phyloP scores from a whole-genome alignment of 106 monocot species.

The Phalaenopsis equestris region DNA sequence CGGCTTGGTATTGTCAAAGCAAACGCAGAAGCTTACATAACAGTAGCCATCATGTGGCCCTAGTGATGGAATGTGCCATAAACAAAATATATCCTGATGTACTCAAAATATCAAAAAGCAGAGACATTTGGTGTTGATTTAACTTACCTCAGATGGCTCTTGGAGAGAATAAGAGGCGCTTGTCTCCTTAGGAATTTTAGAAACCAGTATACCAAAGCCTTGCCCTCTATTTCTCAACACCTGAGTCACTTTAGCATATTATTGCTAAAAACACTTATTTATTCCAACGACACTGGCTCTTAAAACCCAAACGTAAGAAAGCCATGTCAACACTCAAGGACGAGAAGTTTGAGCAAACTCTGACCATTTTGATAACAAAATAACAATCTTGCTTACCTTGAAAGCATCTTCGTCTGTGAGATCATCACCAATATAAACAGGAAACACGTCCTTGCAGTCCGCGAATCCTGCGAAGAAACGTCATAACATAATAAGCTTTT shows the following conservation, averaged over 20 bases:
- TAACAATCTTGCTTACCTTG: conserved; percentile 30
- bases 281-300: not conserved
- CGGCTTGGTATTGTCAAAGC: conserved; percentile 8
- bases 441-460: conserved; percentile 19
- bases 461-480: conserved; percentile 12
- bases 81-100: conserved; percentile 6
- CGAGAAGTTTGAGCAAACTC: not conserved
- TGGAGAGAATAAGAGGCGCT: conserved; percentile 68
- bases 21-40: conserved; percentile 2
- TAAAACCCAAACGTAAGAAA: not conserved
- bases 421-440: conserved; percentile 26
- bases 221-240: conserved; percentile 62
- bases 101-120: not conserved
- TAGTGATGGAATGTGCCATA: not conserved
- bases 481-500: not conserved
- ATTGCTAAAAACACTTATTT: not conserved
- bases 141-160: conserved; percentile 65
- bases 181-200: conserved; percentile 77
- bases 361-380: not conserved
- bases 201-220: conserved; percentile 73
- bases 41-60: conserved; percentile 11
- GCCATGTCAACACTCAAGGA: not conserved
- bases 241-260: conserved; percentile 14
- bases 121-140: not conserved
- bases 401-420: conserved; percentile 54